phyloP scores from a whole-genome alignment of 2,329 filamentous ascomycete genomes.

The Aspergillus sp. region DNA sequence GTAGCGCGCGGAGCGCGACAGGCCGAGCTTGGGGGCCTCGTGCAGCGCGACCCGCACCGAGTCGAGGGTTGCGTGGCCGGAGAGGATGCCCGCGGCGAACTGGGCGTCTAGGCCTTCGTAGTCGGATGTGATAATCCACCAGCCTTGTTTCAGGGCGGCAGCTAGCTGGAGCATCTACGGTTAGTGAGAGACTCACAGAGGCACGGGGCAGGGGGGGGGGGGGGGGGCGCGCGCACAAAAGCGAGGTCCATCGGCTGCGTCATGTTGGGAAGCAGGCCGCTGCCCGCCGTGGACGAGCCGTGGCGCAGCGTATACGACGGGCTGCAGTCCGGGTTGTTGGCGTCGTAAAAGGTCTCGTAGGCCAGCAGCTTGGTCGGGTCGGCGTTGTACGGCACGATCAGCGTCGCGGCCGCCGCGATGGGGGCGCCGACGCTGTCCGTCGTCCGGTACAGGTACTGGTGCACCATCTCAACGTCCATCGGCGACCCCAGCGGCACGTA shows the following conservation, averaged over 20 bases:
- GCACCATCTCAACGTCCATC: slow-evolving; percentile 13
- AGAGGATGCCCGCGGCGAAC: slow-evolving; percentile 41
- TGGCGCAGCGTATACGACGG: slow-evolving; percentile 19
- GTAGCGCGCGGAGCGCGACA: slow-evolving; percentile 13
- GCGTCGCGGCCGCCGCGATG: slow-evolving; percentile 31
- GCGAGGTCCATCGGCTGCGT: slow-evolving; percentile 7
- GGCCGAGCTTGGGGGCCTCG: slow-evolving; percentile 25
- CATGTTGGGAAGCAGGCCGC: slow-evolving; percentile 24
- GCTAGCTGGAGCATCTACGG: slow-evolving; percentile 17
- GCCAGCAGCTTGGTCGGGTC: slow-evolving; percentile 33
- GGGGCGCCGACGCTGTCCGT: slow-evolving; percentile 16
- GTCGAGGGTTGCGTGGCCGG: slow-evolving; percentile 46
- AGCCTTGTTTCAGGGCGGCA: slow-evolving; percentile 40
- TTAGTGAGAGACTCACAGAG: slow-evolving; percentile 27
- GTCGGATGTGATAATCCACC: slow-evolving; percentile 49
- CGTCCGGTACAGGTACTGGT: slow-evolving; percentile 18
- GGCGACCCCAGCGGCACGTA: slow-evolving; percentile 9
- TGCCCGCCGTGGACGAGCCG: neutral
- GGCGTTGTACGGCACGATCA: slow-evolving; percentile 32
- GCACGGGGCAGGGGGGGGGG: neutral
- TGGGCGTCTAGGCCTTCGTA: slow-evolving; percentile 44
- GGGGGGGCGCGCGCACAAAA: slow-evolving; percentile 6
- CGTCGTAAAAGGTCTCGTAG: slow-evolving; percentile 36
- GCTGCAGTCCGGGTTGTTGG: slow-evolving; percentile 17
- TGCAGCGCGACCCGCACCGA: slow-evolving; percentile 40